phyloP scores from a whole-genome alignment of 2,329 filamentous ascomycete species.

The Hypoxylon rubiginosum region DNA sequence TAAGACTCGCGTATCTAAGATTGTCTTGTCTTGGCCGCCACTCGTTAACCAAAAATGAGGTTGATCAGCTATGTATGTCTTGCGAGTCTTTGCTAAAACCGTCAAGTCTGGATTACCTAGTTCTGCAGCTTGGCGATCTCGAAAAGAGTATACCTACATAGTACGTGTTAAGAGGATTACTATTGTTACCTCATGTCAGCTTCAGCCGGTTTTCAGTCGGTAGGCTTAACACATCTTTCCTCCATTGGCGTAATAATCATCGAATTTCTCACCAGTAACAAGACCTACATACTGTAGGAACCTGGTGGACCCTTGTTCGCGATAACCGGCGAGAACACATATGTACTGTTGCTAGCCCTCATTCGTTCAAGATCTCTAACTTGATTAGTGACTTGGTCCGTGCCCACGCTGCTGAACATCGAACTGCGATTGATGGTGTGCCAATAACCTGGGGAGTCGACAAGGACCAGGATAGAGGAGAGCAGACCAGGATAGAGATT shows the following conservation, averaged over 20 bases:
- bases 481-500: background rate
- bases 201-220: background rate
- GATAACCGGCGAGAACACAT: background rate
- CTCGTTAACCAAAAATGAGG: background rate
- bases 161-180: background rate
- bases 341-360: background rate
- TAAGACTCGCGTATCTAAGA: conserved; percentile 2
- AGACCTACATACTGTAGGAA: background rate
- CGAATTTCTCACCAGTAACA: conserved; percentile 5
- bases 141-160: conserved; percentile 1
- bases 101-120: conserved; percentile 9
- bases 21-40: background rate
- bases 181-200: background rate
- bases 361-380: conserved; percentile 31
- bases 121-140: conserved; percentile 17
- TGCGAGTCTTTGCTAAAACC: no score
- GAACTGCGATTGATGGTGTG: conserved; percentile 23
- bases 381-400: conserved; percentile 21
- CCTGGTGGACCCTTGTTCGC: background rate
- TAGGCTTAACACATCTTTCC: background rate
- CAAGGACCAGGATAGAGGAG: conserved; percentile 6
- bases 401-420: conserved; percentile 21
- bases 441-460: conserved; percentile 24
- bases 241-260: background rate
- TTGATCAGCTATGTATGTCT: conserved; percentile 14